Base-by-base conservation (phyloP, 2,329 filamentous ascomycete species). In the Hypomyces perniciosus region DNA sequence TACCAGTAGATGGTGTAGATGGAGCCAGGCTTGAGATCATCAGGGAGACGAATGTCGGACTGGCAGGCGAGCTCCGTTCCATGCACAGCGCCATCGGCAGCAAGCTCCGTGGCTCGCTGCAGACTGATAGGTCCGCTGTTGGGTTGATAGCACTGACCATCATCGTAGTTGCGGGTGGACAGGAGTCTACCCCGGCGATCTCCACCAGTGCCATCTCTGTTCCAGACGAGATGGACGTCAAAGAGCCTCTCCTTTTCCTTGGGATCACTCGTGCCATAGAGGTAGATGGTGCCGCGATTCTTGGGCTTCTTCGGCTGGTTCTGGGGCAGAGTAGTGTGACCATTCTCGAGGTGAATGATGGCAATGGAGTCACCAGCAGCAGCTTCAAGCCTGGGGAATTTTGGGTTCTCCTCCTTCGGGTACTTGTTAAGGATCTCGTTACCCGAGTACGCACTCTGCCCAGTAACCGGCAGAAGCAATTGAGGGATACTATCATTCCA, bases 1-100 rank as follows among this genome's bases (percentile, higher is more conserved):
- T 96, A 85, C 92, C 92, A 97, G 75, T 96, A 95, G 46, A 96
- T 71, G 3, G 90, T 92, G 66, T 91, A 88, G 29, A 78, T 77
- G 30, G 83, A 79, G 41, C 83, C 82, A 8, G 74, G 67, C n/a
- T 77, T 68, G 43, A 82, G 72, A 59, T 86, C 79, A 5, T 73
- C 63, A 0, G 93, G 93, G 10, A 99, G 73, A 62, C 84, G 76
- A 44, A 96, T 73, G 62, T 93, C 84, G 34, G 84, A 84, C 68
- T 96, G 91, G 70, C 93, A 97, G 72, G 78, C 84, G 46, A 91
- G 74, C 60, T 85, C 80, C 42, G 70, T 68, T 28, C 78, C 80
- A 66, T 76, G 76, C 30, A 76, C 65, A 45, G 74, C 68, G 52
- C 81, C 77, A 3, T 73, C 65, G 56, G 77, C 73, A 1, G 78